A percentile compares a stretch with the other conserved stretches of the same genome.
phyloP scores from a whole-genome alignment of 2,329 filamentous ascomycete species.

The Hymenoscyphus infarciens region DNA sequence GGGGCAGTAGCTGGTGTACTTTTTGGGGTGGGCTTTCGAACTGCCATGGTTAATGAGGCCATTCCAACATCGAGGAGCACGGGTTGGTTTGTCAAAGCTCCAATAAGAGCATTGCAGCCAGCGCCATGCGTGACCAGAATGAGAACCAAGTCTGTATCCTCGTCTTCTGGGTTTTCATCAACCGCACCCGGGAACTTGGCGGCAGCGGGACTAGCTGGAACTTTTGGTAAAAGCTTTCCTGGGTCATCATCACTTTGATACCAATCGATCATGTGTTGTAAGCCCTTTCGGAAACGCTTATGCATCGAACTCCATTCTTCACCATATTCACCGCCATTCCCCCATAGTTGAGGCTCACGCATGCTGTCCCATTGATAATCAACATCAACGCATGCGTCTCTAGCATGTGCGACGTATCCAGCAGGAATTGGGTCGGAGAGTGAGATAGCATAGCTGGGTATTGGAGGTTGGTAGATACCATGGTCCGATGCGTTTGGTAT shows the following conservation, averaged over 20 bases:
- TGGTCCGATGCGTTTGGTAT: conserved; percentile 26
- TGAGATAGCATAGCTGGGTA: conserved; percentile 80
- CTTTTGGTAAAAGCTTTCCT: conserved; percentile 49
- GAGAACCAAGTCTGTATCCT: conserved; percentile 71
- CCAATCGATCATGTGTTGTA: conserved; percentile 79
- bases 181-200: conserved; percentile 36
- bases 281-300: conserved; percentile 74
- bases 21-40: conserved; percentile 46
- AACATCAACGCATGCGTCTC: conserved; percentile 79
- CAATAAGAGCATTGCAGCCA: conserved; percentile 92
- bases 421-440: conserved; percentile 75
- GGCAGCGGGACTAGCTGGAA: conserved; percentile 37
- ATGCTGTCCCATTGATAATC: conserved; percentile 97
- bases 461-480: conserved; percentile 66
- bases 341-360: conserved; percentile 73
- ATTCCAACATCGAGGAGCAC: conserved; percentile 87
- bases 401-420: conserved; percentile 86
- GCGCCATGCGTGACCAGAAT: conserved; percentile 91
- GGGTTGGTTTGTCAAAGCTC: conserved; percentile 85
- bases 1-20: conserved; percentile 24
- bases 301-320: conserved; percentile 98
- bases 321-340: conserved; percentile 79
- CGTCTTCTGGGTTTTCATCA: conserved; percentile 48
- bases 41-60: conserved; percentile 87
- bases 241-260: conserved; percentile 60